Base-by-base conservation (phyloP, 2,329 filamentous ascomycete species). In the Pestalotiopsis sp. region DNA sequence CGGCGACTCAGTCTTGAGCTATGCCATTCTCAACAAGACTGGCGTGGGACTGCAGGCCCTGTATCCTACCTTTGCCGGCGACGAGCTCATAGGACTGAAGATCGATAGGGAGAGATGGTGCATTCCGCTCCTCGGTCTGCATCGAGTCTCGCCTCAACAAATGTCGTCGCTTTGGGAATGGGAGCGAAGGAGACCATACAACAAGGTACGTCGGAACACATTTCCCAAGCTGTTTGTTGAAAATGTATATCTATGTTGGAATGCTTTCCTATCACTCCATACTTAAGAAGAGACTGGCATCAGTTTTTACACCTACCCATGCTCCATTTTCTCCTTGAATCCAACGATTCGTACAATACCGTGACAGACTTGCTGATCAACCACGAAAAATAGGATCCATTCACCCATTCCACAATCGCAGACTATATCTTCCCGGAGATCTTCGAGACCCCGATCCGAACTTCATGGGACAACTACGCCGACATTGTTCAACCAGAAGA, bases 111-210 rank as follows among this genome's bases (percentile, higher is more conserved):
- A 66, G 45, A 66, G 41, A 36, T 57, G 45, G 45, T 66, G 45
- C 27, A 58, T 57, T 4, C 41, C 63, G 57, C 49, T 66, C n/a
- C 63, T 66, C n/a, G 45, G 45, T 5, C 27, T 57, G 12, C 63
- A 66, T 12, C 52, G 45, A 25, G 49, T 57, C 27, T 38, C 63
- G 20, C 63, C 45, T 12, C 45, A 57, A 9, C 63, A 66, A 31
- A 66, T 57, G 63, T 17, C 45, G 11, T 66, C 49, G 6, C 49
- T 66, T 2, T 66, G 63, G 63, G 31, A 58, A 25, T 66, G 41
- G 63, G 41, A 66, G 45, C 63, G 45, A 36, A 66, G 1, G 23
- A 11, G 63, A 17, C 41, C 45, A 31, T 66, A 57, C 27, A 25
- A 57, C 36, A 11, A 66, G 45, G 45, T 66, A 36, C 23, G 23